phyloP scores from a whole-genome alignment of 2,329 filamentous ascomycete species.

The Pestalotiopsis sp. region DNA sequence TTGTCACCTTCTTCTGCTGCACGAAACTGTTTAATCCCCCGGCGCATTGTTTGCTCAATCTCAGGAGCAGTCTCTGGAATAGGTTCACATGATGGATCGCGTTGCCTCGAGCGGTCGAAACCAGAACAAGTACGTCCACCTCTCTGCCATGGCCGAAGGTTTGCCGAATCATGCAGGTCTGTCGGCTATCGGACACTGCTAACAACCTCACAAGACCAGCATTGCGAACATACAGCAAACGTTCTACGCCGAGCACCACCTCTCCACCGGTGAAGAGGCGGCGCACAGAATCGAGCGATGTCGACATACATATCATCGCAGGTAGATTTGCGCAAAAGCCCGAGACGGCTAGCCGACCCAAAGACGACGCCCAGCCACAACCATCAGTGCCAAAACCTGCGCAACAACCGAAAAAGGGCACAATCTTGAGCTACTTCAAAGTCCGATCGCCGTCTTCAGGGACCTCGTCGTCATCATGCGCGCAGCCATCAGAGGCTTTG shows the following conservation, averaged over 20 bases:
- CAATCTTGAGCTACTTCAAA: conserved; percentile 34
- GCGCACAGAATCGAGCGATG: conserved; percentile 16
- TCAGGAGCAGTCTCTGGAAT: background rate
- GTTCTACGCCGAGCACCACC: conserved; percentile 24
- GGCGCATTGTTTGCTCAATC: background rate
- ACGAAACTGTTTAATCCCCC: background rate
- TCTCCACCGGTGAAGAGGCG: conserved; percentile 28
- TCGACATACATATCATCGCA: background rate
- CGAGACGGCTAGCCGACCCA: background rate
- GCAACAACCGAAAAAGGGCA: conserved; percentile 25
- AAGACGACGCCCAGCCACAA: background rate
- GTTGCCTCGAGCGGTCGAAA: background rate
- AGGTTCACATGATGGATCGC: background rate
- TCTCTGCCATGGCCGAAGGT: background rate
- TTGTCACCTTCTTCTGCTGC: background rate
- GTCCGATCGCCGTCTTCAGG: conserved; percentile 22
- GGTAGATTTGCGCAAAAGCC: background rate
- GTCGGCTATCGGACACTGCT: background rate
- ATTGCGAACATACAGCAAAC: conserved; percentile 41
- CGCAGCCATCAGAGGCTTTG: conserved; percentile 20
- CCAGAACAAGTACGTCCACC: background rate
- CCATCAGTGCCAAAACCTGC: conserved; percentile 15
- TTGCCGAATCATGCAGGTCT: background rate
- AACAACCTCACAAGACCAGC: background rate
- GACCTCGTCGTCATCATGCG: conserved; percentile 17